A percentile compares a stretch with the other conserved stretches of the same genome.
Evolutionary conservation across 306 rosid species (phyloP).

Genomic region (Aeschynomene evenia): DNA sequence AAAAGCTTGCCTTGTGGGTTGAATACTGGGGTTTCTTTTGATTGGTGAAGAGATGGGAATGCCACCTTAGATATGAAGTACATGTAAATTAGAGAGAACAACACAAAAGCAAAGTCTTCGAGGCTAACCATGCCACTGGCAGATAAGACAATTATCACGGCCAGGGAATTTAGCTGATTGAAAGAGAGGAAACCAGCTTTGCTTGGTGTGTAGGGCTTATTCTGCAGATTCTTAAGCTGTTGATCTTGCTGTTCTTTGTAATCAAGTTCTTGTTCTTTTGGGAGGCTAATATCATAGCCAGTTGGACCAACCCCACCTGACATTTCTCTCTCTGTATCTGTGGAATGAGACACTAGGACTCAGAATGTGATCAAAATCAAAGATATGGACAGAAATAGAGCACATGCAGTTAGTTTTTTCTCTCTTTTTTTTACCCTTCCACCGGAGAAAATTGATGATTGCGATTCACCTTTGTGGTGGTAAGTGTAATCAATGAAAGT

Average conservation of each 20-base stretch:
- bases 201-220: slow-evolving; percentile 1
- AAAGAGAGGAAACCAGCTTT: slow-evolving; percentile 47
- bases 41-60: slow-evolving; percentile 48
- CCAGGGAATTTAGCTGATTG: slow-evolving; percentile 64
- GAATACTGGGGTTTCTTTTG: slow-evolving; percentile 43
- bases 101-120: slow-evolving; percentile 62
- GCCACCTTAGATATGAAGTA: slow-evolving; percentile 62
- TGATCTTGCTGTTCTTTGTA: slow-evolving; percentile 47
- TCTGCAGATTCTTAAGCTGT: slow-evolving; percentile 14
- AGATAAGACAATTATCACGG: slow-evolving; percentile 54
- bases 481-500: not conserved
- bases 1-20: slow-evolving; percentile 47
- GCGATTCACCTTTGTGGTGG: not conserved
- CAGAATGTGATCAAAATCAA: too few relatives aligned
- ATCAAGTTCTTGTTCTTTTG: slow-evolving; percentile 46
- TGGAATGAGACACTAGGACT: not conserved
- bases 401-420: not conserved
- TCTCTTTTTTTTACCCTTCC: not conserved
- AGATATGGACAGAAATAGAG: not conserved
- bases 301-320: slow-evolving; percentile 87
- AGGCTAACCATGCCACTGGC: slow-evolving; percentile 77
- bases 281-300: slow-evolving; percentile 55
- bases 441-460: not conserved
- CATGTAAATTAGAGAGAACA: slow-evolving; percentile 60
- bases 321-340: slow-evolving; percentile 33